A percentile compares a stretch with the other conserved stretches of the same genome.
Evolutionary conservation across 2,329 filamentous ascomycete genomes (phyloP).

Genomic region (Hypomyces perniciosus): DNA sequence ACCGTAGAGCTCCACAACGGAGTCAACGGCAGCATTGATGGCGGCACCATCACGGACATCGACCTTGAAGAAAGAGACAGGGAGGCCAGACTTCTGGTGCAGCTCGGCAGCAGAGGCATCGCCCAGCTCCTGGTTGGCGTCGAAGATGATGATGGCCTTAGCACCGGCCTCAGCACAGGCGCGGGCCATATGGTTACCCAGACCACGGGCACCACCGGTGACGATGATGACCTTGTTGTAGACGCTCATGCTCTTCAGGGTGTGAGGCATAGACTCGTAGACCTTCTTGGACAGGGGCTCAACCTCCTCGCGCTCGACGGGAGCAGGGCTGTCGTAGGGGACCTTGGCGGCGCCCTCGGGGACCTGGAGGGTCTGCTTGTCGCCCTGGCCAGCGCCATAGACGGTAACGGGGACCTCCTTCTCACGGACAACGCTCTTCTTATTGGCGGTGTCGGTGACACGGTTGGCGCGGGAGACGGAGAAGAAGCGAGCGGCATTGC

Average conservation of each 20-base stretch:
- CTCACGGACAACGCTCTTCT: slow-evolving; percentile 50
- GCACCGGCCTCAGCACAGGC: slow-evolving; percentile 71
- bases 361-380: slow-evolving; percentile 52
- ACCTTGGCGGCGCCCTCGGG: slow-evolving; percentile 35
- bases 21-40: slow-evolving; percentile 63
- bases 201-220: slow-evolving; percentile 69
- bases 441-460: slow-evolving; percentile 36
- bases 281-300: slow-evolving; percentile 48
- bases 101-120: slow-evolving; percentile 64
- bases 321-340: slow-evolving; percentile 34
- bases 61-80: slow-evolving; percentile 71
- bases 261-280: slow-evolving; percentile 53
- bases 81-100: slow-evolving; percentile 64
- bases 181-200: slow-evolving; percentile 74
- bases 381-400: slow-evolving; percentile 43
- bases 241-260: slow-evolving; percentile 63
- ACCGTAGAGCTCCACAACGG: slow-evolving; percentile 61
- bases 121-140: slow-evolving; percentile 69
- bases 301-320: slow-evolving; percentile 42
- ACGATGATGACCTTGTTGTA: slow-evolving; percentile 66
- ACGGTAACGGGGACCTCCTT: slow-evolving; percentile 52
- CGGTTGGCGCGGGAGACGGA: slow-evolving; percentile 25
- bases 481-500: slow-evolving; percentile 27
- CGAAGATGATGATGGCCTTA: slow-evolving; percentile 67
- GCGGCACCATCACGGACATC: slow-evolving; percentile 67